phyloP scores from a whole-genome alignment of 2,329 filamentous ascomycete genomes.

The Cryphonectria carpinicola region DNA sequence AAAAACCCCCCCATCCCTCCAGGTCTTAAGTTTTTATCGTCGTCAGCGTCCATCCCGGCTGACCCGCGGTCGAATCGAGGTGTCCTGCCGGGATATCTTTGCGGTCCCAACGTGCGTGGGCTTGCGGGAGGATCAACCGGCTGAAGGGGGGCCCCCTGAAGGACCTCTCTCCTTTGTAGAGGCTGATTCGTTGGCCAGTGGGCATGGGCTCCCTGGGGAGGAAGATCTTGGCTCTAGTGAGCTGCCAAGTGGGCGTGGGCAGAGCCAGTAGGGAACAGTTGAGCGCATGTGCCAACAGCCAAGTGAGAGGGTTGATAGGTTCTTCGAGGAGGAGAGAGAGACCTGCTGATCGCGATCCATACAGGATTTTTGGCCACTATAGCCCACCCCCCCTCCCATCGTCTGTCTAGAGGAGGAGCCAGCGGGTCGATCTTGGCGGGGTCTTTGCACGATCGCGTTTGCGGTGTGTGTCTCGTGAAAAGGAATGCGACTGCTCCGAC shows the following conservation, averaged over 20 bases:
- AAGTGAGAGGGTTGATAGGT: constrained; percentile 14
- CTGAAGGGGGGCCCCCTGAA: not conserved
- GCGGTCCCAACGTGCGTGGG: not conserved
- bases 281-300: not conserved
- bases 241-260: constrained; percentile 22
- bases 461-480: not conserved
- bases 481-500: not conserved
- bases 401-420: not conserved
- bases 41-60: constrained; percentile 18
- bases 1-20: not conserved
- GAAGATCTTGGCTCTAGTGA: constrained; percentile 23
- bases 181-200: constrained; percentile 17
- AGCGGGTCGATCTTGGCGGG: constrained; percentile 6
- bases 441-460: not conserved
- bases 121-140: constrained; percentile 20
- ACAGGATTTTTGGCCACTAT: not conserved
- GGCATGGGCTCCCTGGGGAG: constrained; percentile 6
- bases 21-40: not conserved
- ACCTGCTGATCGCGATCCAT: constrained; percentile 20
- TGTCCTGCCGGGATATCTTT: constrained; percentile 6
- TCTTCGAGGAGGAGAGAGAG: not conserved
- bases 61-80: constrained; percentile 15
- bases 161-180: not conserved
- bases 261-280: constrained; percentile 13
- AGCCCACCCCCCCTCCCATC: no score